A percentile compares a stretch with the other conserved stretches of the same genome.
Conservation (phyloP, 768 basidiomycete genomes). For the Phanerochaete carnosa region DNA sequence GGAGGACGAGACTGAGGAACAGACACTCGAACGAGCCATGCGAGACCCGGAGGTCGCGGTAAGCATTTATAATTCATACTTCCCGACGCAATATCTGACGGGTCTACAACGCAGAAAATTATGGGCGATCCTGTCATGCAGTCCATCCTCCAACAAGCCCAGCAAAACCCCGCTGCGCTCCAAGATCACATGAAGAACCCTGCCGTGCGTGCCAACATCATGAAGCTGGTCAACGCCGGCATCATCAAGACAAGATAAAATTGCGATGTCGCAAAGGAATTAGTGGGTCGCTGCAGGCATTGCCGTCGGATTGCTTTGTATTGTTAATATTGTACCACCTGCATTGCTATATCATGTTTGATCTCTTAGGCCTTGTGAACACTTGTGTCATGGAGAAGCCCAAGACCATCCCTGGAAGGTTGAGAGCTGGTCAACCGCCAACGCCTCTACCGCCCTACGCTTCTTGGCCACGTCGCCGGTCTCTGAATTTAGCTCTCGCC, state of each 20-base stretch:
- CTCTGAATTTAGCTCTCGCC: constrained; percentile 49
- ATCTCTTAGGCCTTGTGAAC: not conserved
- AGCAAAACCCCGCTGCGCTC: constrained; percentile 81
- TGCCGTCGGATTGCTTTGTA: constrained; percentile 4
- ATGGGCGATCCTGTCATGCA: constrained; percentile 94
- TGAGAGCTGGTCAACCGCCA: constrained; percentile 41
- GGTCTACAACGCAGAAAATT: constrained; percentile 49
- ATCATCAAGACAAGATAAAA: constrained; percentile 69
- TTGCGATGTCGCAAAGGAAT: not conserved
- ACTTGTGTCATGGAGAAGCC: constrained; percentile 46
- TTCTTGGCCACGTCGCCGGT: constrained; percentile 23
- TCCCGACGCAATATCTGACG: not conserved
- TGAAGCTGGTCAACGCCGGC: constrained; percentile 88
- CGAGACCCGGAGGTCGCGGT: constrained; percentile 94
- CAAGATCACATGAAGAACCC: constrained; percentile 98
- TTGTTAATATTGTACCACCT: constrained; percentile 4
- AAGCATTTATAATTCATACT: constrained; percentile 24
- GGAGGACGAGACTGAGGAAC: constrained; percentile 83
- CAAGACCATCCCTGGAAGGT: constrained; percentile 46
- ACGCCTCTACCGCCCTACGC: constrained; percentile 40
- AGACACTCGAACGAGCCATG: constrained; percentile 93
- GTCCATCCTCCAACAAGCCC: constrained; percentile 91
- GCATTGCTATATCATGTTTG: not conserved
- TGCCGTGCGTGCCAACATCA: constrained; percentile 72
- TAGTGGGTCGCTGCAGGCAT: not conserved